Percentiles rank a stretch among this genome's conserved stretches.
These are phyloP conservation scores for Eucalyptus victrix DNA, from an alignment of 345 rosid genomes.

Conservation along the genomic window DNA sequence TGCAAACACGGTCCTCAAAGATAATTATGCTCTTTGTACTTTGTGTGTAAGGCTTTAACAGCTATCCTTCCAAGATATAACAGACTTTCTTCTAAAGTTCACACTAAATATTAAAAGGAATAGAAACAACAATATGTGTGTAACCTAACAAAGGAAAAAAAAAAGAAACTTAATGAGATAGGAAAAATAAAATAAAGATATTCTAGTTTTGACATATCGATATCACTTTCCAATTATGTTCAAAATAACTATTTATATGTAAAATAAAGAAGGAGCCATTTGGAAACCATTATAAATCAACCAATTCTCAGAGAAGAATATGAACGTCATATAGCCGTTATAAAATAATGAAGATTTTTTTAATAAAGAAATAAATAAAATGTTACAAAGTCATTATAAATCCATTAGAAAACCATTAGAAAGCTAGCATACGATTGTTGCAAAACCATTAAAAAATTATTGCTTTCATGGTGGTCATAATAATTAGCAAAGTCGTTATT, in stretches of 20 bases:
- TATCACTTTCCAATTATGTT: too few species aligned
- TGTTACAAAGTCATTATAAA: neutral
- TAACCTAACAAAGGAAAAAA: neutral
- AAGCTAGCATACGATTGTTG: neutral
- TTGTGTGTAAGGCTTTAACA: too few species aligned
- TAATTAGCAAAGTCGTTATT: neutral
- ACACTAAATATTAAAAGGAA: neutral
- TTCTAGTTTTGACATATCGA: too few species aligned
- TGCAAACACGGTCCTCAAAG: too few species aligned
- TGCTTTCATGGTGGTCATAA: neutral
- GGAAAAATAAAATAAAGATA: neutral
- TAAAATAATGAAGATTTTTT: too few species aligned
- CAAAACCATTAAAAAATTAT: too few species aligned
- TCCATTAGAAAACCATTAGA: neutral
- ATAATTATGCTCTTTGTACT: neutral
- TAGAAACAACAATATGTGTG: neutral
- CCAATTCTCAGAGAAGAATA: too few species aligned
- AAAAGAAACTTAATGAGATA: too few species aligned
- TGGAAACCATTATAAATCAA: neutral
- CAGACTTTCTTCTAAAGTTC: too few species aligned
- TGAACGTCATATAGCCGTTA: accelerated
- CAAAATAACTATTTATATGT: too few species aligned
- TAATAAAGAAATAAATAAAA: too few species aligned
- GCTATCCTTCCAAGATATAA: neutral
- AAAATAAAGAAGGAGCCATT: too few species aligned